phyloP scores from a whole-genome alignment of 129 eudicot species.

The Lactuca sativa region DNA sequence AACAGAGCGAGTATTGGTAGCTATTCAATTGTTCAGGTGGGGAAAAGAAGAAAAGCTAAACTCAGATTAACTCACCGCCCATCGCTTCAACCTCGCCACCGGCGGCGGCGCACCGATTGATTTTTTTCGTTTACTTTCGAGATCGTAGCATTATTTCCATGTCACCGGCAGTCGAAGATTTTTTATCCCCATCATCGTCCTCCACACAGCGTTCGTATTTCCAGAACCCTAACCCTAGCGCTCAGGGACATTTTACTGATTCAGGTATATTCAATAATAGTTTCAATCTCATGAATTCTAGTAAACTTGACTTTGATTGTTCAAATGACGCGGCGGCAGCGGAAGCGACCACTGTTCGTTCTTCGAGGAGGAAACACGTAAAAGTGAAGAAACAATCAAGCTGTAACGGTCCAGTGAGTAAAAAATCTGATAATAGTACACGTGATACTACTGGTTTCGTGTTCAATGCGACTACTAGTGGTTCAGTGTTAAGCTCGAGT shows the following conservation, averaged over 20 bases:
- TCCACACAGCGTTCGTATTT: slow-evolving; percentile 27
- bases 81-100: slow-evolving; percentile 15
- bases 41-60: slow-evolving; percentile 7
- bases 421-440: slow-evolving; percentile 14
- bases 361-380: slow-evolving; percentile 40
- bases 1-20: background rate
- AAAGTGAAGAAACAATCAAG: slow-evolving; percentile 51
- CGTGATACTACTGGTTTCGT: slow-evolving; percentile 14
- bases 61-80: slow-evolving; percentile 25
- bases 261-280: slow-evolving; percentile 32
- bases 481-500: slow-evolving; percentile 10
- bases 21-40: slow-evolving; percentile 3
- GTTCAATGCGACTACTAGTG: slow-evolving; percentile 27
- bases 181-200: slow-evolving; percentile 21
- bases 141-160: slow-evolving; percentile 24
- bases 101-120: slow-evolving; percentile 17
- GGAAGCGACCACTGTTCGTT: slow-evolving; percentile 22
- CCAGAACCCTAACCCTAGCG: slow-evolving; percentile 47
- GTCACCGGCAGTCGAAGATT: slow-evolving; percentile 47
- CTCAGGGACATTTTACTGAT: slow-evolving; percentile 19
- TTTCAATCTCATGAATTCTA: slow-evolving; percentile 22
- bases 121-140: background rate
- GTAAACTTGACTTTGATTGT: slow-evolving; percentile 32
- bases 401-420: slow-evolving; percentile 18
- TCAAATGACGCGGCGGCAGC: slow-evolving; percentile 27